phyloP scores from a whole-genome alignment of 345 rosid species.

The Sisymbrium altissimum region DNA sequence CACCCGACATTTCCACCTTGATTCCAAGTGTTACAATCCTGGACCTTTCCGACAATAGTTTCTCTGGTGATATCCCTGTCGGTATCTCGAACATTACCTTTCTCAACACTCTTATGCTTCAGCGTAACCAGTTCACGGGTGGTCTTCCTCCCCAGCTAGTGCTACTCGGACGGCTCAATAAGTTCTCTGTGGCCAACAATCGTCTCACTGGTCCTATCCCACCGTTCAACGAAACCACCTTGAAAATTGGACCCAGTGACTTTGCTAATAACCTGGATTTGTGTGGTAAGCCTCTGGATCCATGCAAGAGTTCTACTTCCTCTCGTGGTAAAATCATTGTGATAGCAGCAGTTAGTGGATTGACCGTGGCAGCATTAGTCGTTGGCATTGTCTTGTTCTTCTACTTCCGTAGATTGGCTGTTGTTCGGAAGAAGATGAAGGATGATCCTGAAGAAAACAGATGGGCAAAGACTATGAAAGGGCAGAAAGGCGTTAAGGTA shows the following conservation, averaged over 20 bases:
- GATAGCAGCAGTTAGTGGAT: slow-evolving; percentile 68
- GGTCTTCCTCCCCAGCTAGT: slow-evolving; percentile 50
- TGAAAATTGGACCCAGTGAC: not conserved
- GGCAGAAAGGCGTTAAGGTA: slow-evolving; percentile 65
- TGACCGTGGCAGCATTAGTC: slow-evolving; percentile 58
- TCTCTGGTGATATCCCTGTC: slow-evolving; percentile 60
- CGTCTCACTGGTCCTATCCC: slow-evolving; percentile 66
- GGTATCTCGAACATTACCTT: slow-evolving; percentile 42
- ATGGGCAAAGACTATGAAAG: slow-evolving; percentile 78
- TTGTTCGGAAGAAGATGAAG: slow-evolving; percentile 56
- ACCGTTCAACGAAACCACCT: rapidly evolving
- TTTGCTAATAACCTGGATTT: slow-evolving; percentile 58
- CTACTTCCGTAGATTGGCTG: slow-evolving; percentile 49
- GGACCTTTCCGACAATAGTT: slow-evolving; percentile 66
- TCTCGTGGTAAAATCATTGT: slow-evolving; percentile 44
- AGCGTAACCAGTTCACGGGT: slow-evolving; percentile 59
- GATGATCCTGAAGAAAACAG: slow-evolving; percentile 93
- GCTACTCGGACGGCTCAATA: slow-evolving; percentile 48
- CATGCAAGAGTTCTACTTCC: slow-evolving; percentile 33
- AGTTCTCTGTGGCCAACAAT: slow-evolving; percentile 58
- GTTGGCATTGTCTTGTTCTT: slow-evolving; percentile 49
- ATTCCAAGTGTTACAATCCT: slow-evolving; percentile 37
- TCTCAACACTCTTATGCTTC: slow-evolving; percentile 65
- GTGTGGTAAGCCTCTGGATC: slow-evolving; percentile 56
- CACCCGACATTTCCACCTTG: slow-evolving; percentile 32